These are phyloP conservation scores for Verticillium zaregamsianum DNA, from an alignment of 2,329 filamentous ascomycete species.

Conservation along the genomic window DNA sequence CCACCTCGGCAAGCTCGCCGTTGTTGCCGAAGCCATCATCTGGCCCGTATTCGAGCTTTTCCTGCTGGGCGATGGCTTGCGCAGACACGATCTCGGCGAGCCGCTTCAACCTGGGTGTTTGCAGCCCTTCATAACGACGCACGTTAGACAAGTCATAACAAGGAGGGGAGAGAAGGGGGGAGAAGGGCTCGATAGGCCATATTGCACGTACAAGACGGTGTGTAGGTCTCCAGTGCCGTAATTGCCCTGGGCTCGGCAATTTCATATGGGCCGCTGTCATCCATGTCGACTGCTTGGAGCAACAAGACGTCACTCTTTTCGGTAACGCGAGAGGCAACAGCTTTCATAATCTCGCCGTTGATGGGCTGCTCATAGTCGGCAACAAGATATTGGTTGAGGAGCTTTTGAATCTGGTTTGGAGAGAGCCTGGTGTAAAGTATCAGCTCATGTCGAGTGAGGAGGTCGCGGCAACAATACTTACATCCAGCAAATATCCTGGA, in stretches of 20 bases:
- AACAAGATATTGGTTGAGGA: conserved; percentile 96
- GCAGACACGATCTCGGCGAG: conserved; percentile 97
- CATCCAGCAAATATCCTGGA: conserved; percentile 99
- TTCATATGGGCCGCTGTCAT: conserved; percentile 96
- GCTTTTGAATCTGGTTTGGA: conserved; percentile 97
- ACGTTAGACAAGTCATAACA: conserved; percentile 23
- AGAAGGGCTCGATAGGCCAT: background rate
- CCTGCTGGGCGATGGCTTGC: conserved; percentile 93
- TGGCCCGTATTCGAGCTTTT: conserved; percentile 64
- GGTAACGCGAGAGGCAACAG: conserved; percentile 91
- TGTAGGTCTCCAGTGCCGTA: conserved; percentile 95
- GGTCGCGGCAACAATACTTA: conserved; percentile 44
- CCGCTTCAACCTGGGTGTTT: conserved; percentile 91
- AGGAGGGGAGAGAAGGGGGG: background rate
- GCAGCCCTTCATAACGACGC: conserved; percentile 61
- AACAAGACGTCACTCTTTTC: conserved; percentile 97
- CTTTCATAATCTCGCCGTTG: conserved; percentile 99
- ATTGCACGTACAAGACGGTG: conserved; percentile 78
- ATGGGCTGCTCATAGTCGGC: conserved; percentile 99
- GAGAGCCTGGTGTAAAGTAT: conserved; percentile 63
- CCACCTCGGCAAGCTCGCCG: conserved; percentile 47
- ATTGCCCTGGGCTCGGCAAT: conserved; percentile 96
- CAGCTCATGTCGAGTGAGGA: background rate
- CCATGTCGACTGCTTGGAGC: conserved; percentile 94
- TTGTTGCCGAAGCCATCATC: conserved; percentile 42